Conservation (phyloP, 208 protist genomes). For the Leishmania tarentolae region DNA sequence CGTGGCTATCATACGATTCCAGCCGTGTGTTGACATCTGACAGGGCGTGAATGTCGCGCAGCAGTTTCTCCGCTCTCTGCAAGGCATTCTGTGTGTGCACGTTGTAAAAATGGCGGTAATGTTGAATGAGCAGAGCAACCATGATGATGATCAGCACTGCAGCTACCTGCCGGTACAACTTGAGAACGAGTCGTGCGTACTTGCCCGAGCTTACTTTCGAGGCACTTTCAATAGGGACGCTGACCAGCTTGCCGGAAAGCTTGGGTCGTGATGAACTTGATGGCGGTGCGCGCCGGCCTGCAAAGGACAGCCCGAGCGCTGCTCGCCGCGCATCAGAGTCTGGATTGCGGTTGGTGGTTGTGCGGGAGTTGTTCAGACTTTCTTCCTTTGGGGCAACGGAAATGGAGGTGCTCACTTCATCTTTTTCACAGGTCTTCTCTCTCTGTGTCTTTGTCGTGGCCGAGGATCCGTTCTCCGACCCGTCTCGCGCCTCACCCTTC, state of each 20-base stretch:
- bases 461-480: conserved; percentile 25
- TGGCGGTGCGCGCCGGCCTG: conserved; percentile 15
- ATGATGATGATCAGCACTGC: conserved; percentile 33
- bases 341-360: conserved; percentile 4
- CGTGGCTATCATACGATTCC: conserved; percentile 31
- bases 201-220: background rate
- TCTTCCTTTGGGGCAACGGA: conserved; percentile 28
- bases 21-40: conserved; percentile 12
- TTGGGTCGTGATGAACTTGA: conserved; percentile 9
- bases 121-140: conserved; percentile 17
- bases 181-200: background rate
- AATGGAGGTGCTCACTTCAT: conserved; percentile 19
- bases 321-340: conserved; percentile 16
- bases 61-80: conserved; percentile 25
- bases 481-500: conserved; percentile 22
- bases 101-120: background rate
- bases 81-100: conserved; percentile 2
- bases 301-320: conserved; percentile 9
- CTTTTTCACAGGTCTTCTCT: conserved; percentile 25
- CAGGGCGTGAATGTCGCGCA: conserved; percentile 22
- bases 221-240: background rate
- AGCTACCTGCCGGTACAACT: conserved; percentile 16
- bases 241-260: conserved; percentile 9
- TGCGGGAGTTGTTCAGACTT: conserved; percentile 30
- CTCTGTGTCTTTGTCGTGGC: conserved; percentile 9